Conservation (phyloP, 176 grass and related monocot species). For the Oryza meyeriana region DNA sequence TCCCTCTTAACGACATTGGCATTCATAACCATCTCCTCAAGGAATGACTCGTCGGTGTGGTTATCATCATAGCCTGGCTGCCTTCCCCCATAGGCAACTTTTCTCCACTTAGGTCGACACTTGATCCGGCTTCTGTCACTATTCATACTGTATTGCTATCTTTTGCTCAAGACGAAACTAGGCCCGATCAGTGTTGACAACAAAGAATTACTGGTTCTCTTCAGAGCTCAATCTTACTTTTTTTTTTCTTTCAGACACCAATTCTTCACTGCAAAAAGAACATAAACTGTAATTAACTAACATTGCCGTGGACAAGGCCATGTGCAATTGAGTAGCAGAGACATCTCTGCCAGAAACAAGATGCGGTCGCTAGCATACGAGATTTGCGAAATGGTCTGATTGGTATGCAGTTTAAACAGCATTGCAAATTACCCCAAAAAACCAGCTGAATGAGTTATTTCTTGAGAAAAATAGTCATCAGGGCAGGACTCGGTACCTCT, state of each 20-base stretch:
- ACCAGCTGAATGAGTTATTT: neutral
- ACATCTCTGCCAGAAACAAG: neutral
- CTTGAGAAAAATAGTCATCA: neutral
- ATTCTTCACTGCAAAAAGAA: neutral
- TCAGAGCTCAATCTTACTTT: neutral
- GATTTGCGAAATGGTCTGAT: neutral
- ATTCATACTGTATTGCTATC: slow-evolving; percentile 36
- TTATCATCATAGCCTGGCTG: slow-evolving; percentile 79
- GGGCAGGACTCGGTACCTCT: neutral
- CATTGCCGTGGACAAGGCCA: neutral
- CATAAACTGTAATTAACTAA: neutral
- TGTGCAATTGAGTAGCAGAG: neutral
- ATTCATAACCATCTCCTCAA: slow-evolving; percentile 98
- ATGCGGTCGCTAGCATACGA: neutral
- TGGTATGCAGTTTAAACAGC: too few species aligned
- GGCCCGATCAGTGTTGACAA: neutral
- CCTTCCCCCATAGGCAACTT: slow-evolving; percentile 87
- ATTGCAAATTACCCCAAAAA: neutral
- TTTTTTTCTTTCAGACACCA: neutral
- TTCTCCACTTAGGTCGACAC: slow-evolving; percentile 65
- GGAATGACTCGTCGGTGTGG: slow-evolving; percentile 72
- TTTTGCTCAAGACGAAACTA: slow-evolving; percentile 9
- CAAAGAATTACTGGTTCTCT: neutral
- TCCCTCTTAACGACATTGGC: slow-evolving; percentile 94
- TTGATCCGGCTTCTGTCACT: slow-evolving; percentile 21